phyloP scores from a whole-genome alignment of 1,284 basidiomycete genomes.

The Moesziomyces antarcticus region DNA sequence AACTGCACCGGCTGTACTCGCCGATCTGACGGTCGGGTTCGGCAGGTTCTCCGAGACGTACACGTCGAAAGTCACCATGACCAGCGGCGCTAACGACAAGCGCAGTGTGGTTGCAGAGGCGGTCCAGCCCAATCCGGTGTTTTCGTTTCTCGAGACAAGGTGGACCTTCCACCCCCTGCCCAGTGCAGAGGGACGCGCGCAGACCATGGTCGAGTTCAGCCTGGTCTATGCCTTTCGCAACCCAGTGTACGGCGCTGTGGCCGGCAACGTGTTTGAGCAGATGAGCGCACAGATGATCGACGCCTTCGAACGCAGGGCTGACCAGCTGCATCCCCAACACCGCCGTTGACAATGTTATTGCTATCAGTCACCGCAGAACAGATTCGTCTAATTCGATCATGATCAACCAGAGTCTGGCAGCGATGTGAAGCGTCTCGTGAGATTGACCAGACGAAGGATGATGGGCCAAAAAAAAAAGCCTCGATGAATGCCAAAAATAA shows the following conservation, averaged over 20 bases:
- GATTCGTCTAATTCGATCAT: too few species aligned
- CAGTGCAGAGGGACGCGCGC: not conserved
- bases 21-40: conserved; percentile 89
- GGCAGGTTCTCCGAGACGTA: conserved; percentile 88
- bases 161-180: conserved; percentile 70
- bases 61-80: conserved; percentile 82
- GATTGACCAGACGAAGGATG: not conserved
- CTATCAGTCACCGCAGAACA: too few species aligned
- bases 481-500: not conserved
- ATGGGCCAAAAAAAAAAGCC: not conserved
- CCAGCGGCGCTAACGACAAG: conserved; percentile 73
- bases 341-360: not conserved
- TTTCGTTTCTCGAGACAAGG: conserved; percentile 82
- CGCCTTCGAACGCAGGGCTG: conserved; percentile 85
- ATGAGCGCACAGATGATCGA: conserved; percentile 89
- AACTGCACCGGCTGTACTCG: conserved; percentile 69
- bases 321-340: conserved; percentile 16
- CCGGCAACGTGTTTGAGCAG: conserved; percentile 83
- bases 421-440: too few species aligned
- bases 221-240: conserved; percentile 87
- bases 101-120: conserved; percentile 39
- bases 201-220: conserved; percentile 54
- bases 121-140: conserved; percentile 74
- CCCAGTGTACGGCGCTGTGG: conserved; percentile 84
- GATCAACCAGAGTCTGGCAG: too few species aligned